Evolutionary conservation across 495 filamentous ascomycete genomes (phyloP), one percentile per base, ranked within the genome.

Genomic region (Podospora conica): DNA sequence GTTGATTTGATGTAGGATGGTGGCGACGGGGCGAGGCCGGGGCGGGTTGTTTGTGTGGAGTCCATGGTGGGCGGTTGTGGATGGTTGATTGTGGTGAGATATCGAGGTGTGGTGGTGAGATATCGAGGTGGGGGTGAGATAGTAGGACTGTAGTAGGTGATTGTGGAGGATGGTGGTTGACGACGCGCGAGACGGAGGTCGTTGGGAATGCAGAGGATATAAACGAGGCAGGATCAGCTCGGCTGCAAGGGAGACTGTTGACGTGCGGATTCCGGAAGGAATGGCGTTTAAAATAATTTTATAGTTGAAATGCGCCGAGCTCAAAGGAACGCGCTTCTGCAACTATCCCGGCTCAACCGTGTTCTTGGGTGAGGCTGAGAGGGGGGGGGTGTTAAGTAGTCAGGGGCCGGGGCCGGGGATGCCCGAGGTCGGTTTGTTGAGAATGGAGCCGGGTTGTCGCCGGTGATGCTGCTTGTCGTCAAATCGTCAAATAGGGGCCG

Each of bases 1-100:
- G 54, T 29, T 9, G 68, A 28, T 10, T 68, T 70, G 63, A 72
- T 70, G 62, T 65, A 65, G 9, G 63, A 33, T 2, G 68, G 65
- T 55, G 69, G 68, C 9, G 60, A 12, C 54, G 64, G 25, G 6
- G 70, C 8, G n/a, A 60, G 24, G 23, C 15, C 27, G 40, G 55
- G 58, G 20, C 29, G 29, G 27, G 29, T 22, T 58, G 59, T n/a
- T 53, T 60, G 60, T 6, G 23, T 25, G 15, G 48, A 15, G 25
- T 63, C 61, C 53, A 63, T 63, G 9, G n/a, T 28, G 53, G 23
- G 10, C 5, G 24, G 28, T 12, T 60, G 7, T 9, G 20, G n/a
- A n/a, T n/a, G n/a, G n/a, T n/a, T n/a, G n/a, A n/a, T n/a, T n/a
- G 18, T n/a, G 10, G 31, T 33, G 18, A 31, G 4, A 24, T 59